These are phyloP conservation scores for Penicillium malachiteum DNA, from an alignment of 495 filamentous ascomycete genomes.

Conservation along the genomic window DNA sequence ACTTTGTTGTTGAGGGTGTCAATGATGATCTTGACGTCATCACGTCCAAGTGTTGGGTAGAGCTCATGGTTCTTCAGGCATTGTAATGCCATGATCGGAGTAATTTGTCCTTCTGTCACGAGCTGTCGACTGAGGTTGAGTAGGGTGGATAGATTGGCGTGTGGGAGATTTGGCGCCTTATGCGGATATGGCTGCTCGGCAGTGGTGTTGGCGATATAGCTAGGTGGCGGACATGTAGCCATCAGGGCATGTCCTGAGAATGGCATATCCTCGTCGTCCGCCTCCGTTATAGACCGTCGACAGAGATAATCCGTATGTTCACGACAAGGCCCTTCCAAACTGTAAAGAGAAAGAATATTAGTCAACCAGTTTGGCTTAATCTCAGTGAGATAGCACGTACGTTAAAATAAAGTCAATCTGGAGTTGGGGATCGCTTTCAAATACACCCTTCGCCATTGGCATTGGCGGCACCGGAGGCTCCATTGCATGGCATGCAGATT, in stretches of 20 bases:
- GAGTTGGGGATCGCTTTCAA: slow-evolving; percentile 74
- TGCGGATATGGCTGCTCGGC: slow-evolving; percentile 41
- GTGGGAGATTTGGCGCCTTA: slow-evolving; percentile 55
- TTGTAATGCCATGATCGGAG: slow-evolving; percentile 94
- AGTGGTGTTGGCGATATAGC: slow-evolving; percentile 45
- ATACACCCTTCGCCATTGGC: slow-evolving; percentile 48
- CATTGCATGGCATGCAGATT: slow-evolving; percentile 22
- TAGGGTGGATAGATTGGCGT: slow-evolving; percentile 72
- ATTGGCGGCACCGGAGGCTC: slow-evolving; percentile 40
- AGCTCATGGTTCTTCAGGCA: slow-evolving; percentile 71
- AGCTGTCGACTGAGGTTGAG: slow-evolving; percentile 81
- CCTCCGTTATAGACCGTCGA: slow-evolving; percentile 46
- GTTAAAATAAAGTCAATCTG: slow-evolving; percentile 95
- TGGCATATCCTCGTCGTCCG: slow-evolving; percentile 49
- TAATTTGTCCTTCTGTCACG: slow-evolving; percentile 88
- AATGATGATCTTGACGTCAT: slow-evolving; percentile 72
- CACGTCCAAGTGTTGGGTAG: slow-evolving; percentile 58
- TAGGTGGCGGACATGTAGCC: slow-evolving; percentile 77
- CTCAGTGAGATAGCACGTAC: slow-evolving; percentile 56
- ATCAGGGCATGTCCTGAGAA: slow-evolving; percentile 84
- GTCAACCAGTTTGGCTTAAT: slow-evolving; percentile 5
- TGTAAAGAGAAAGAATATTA: slow-evolving; percentile 39
- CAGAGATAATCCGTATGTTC: slow-evolving; percentile 78
- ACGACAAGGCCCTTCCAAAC: slow-evolving; percentile 93
- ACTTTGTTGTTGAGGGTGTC: slow-evolving; percentile 76